Conservation (phyloP, 208 protist genomes). For the Acanthamoeba royreba region DNA sequence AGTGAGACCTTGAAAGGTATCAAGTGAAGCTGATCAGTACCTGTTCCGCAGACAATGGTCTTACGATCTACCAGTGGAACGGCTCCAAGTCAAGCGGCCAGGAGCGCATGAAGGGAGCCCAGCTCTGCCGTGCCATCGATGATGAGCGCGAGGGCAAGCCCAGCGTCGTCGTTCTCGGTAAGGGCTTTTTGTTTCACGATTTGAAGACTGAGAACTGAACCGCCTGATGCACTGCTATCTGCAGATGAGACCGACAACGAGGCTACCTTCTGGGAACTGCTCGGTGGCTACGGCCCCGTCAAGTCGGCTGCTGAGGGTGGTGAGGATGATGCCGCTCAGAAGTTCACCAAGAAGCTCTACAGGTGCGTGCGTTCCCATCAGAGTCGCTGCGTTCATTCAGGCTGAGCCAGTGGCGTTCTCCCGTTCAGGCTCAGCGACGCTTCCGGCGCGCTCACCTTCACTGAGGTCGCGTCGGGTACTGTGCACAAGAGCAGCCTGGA, state of each 20-base stretch:
- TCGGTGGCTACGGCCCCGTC: background rate
- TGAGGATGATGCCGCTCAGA: background rate
- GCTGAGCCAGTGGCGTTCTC: background rate
- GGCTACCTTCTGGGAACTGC: background rate
- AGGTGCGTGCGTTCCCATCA: background rate
- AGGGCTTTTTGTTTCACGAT: background rate
- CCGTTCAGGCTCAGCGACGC: background rate
- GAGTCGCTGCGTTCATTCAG: background rate
- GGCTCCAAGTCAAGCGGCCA: constrained; percentile 43
- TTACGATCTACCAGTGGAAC: constrained; percentile 70
- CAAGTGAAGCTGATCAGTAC: background rate
- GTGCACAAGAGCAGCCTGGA: background rate
- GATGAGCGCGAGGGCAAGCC: constrained; percentile 34
- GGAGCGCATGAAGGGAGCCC: constrained; percentile 63
- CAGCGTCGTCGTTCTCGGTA: background rate
- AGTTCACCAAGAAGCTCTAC: constrained; percentile 32
- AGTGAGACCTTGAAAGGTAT: background rate
- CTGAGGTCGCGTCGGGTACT: background rate
- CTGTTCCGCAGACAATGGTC: constrained; percentile 59
- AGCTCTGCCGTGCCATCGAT: constrained; percentile 57
- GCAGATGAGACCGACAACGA: background rate
- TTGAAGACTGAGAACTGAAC: background rate
- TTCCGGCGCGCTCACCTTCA: background rate
- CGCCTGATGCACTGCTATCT: background rate
- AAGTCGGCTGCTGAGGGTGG: background rate